Conservation (phyloP, 345 rosid genomes). For the Erysimum cheiranthoides region DNA sequence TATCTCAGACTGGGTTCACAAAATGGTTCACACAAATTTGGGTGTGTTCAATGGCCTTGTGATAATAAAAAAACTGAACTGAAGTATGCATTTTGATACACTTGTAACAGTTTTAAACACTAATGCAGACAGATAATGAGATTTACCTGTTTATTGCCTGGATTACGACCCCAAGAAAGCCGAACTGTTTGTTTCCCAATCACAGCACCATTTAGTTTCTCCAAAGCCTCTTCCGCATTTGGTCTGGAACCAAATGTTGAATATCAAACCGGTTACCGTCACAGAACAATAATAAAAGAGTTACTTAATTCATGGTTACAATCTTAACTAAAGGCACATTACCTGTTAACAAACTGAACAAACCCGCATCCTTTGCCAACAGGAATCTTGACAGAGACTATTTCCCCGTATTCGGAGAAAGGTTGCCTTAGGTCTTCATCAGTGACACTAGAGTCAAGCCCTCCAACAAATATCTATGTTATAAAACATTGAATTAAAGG, state of each 20-base stretch:
- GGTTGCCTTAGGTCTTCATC: constrained; percentile 89
- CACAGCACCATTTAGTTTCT: constrained; percentile 65
- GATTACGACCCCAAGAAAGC: constrained; percentile 89
- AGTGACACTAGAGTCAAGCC: constrained; percentile 84
- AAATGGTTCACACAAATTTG: constrained; percentile 3
- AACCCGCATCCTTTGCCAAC: constrained; percentile 93
- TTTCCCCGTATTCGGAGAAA: constrained; percentile 83
- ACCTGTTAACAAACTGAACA: constrained; percentile 92
- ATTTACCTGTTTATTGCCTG: constrained; percentile 77
- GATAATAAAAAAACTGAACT: not conserved
- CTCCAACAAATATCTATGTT: constrained; percentile 94
- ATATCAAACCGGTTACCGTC: not conserved
- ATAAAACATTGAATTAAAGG: constrained; percentile 37
- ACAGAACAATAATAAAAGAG: not conserved
- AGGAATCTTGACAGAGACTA: constrained; percentile 91
- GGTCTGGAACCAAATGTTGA: constrained; percentile 50
- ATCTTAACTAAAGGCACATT: constrained; percentile 18
- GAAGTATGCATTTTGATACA: not conserved
- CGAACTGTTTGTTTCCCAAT: constrained; percentile 79
- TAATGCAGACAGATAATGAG: not conserved
- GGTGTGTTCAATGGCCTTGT: not conserved
- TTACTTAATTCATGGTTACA: not conserved
- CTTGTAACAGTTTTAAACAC: not conserved
- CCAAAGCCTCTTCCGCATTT: constrained; percentile 92
- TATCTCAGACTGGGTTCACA: not conserved